Conservation (phyloP, 2,329 filamentous ascomycete genomes). For the Tolypocladium album region DNA sequence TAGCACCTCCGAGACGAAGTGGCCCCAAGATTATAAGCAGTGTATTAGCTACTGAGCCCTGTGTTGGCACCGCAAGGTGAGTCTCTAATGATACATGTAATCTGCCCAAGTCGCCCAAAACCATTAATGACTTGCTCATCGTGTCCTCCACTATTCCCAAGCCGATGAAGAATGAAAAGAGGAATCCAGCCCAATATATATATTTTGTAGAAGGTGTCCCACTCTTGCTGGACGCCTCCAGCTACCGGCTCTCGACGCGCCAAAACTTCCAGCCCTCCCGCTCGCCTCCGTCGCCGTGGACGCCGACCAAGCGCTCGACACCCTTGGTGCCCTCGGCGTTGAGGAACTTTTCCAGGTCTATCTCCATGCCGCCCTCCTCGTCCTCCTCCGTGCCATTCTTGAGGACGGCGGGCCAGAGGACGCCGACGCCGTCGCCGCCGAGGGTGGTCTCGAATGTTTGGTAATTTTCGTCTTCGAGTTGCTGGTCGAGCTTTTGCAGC, state of each 20-base stretch:
- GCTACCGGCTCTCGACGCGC: slow-evolving; percentile 45
- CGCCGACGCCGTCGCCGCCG: slow-evolving; percentile 86
- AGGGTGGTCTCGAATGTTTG: slow-evolving; percentile 80
- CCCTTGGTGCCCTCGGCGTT: slow-evolving; percentile 75
- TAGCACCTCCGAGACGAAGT: not conserved
- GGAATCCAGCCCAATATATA: not conserved
- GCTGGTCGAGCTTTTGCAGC: slow-evolving; percentile 51
- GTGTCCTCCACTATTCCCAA: not conserved
- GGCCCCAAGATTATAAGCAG: not conserved
- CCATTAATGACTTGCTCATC: not conserved
- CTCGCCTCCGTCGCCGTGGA: slow-evolving; percentile 56
- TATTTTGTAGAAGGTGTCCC: not conserved
- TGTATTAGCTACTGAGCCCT: not conserved
- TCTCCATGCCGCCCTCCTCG: slow-evolving; percentile 76
- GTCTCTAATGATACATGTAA: not conserved
- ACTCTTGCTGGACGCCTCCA: not conserved
- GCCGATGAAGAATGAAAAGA: not conserved
- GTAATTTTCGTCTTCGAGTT: slow-evolving; percentile 63
- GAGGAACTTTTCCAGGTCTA: slow-evolving; percentile 75
- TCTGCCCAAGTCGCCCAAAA: not conserved
- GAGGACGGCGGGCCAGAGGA: slow-evolving; percentile 85
- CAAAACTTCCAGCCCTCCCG: slow-evolving; percentile 82
- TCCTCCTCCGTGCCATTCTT: slow-evolving; percentile 76
- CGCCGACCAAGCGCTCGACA: slow-evolving; percentile 79
- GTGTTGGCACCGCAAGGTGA: not conserved